These are phyloP conservation scores for Ophiostoma angusticollis DNA, from an alignment of 2,329 filamentous ascomycete genomes.

Conservation along the genomic window DNA sequence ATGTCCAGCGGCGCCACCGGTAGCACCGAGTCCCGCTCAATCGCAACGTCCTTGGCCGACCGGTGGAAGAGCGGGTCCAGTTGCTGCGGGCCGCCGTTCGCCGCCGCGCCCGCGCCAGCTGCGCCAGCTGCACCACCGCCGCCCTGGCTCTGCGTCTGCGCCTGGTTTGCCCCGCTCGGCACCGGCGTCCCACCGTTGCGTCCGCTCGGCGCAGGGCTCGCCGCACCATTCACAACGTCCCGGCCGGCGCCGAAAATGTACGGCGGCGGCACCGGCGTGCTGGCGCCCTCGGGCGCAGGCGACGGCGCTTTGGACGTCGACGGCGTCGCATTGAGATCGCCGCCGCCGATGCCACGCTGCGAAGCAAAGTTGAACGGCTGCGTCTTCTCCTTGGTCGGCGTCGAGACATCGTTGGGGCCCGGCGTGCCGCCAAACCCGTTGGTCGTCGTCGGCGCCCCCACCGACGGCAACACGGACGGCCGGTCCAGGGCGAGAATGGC, in stretches of 20 bases:
- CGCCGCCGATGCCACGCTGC: conserved; percentile 47
- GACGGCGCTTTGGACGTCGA: conserved; percentile 78
- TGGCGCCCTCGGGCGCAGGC: conserved; percentile 64
- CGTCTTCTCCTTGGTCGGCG: conserved; percentile 48
- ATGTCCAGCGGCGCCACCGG: conserved; percentile 75
- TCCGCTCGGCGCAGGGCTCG: conserved; percentile 40
- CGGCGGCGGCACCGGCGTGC: conserved; percentile 50
- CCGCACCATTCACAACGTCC: conserved; percentile 30
- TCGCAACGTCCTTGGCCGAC: conserved; percentile 41
- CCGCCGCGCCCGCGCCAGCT: background rate
- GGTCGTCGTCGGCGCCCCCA: too few species aligned
- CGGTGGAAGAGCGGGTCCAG: conserved; percentile 27
- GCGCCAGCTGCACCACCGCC: too few species aligned
- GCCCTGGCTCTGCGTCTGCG: background rate
- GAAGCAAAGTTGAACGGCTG: conserved; percentile 59
- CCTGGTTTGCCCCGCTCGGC: conserved; percentile 20
- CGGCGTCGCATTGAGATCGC: conserved; percentile 57
- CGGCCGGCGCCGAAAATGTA: conserved; percentile 42
- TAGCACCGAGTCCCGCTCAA: conserved; percentile 66
- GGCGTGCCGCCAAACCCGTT: conserved; percentile 26
- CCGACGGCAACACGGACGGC: conserved; percentile 38
- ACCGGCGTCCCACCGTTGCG: conserved; percentile 37
- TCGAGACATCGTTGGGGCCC: conserved; percentile 32
- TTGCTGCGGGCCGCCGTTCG: background rate
- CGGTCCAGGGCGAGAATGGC: conserved; percentile 48